Evolutionary conservation across 164 flowering plant species (phyloP), one percentile per base, ranked within the genome.

Genomic region (Nymphaea thermarum): DNA sequence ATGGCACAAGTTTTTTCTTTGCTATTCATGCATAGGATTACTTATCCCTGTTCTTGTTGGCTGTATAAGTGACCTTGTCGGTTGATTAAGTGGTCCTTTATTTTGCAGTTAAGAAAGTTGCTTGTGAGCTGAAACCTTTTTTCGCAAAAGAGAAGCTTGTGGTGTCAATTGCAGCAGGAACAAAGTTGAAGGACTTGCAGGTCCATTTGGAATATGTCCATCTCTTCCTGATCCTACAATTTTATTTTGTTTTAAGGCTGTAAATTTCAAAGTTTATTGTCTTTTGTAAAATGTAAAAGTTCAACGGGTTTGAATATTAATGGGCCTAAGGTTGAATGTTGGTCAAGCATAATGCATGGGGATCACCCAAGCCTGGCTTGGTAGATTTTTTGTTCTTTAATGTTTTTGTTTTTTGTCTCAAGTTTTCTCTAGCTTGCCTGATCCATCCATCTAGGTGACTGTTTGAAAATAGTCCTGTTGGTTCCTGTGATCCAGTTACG

Each of bases 151-250:
- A 89, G 71, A 85, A 94, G 77, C 93, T 92, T 75, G 72, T 95
- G 71, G 98, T 95, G 66, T 95, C 99, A 42, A 77, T 92, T 78
- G 96, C 85, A 72, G 99, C 98, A 53, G 99, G 99, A 62, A 73
- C 82, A 60, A 88, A 88, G 71, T 78, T 95, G 76, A 84, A 83
- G 63, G 97, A 92, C 76, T 77, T 95, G 63, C 89, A 95, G 96
- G 98, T 91, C 42, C 65, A 74, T 60, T 5, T 5, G 4, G 12
- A 12, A 6, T 47, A 47, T 47, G 55, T 4, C 12, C 12, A 47
- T 47, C 55, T 25, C 36, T 25, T 25, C 12, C 2, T 47, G 2
- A 47, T 47, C 2, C 5, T 47, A 12, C 55, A 6, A 47, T 12
- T 47, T 47, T 47, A 7, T 47, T 47, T 47, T 47, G 55, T 47